phyloP scores from a whole-genome alignment of 495 filamentous ascomycete species.

The Penicillium desertorum region DNA sequence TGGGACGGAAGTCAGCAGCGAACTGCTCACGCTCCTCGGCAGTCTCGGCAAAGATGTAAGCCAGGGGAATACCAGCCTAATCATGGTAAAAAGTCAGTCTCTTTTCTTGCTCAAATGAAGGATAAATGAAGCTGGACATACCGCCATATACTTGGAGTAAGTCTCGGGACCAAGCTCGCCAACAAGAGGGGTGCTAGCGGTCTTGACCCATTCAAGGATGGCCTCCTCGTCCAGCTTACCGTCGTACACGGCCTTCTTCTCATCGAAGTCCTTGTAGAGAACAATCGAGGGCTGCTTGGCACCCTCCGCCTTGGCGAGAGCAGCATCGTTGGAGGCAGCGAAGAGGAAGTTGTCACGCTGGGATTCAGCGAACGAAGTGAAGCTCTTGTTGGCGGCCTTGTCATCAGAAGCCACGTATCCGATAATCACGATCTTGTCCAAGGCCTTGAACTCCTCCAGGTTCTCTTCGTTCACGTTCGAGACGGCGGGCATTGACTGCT shows the following conservation, averaged over 20 bases:
- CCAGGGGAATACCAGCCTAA: constrained; percentile 84
- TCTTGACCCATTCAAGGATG: constrained; percentile 80
- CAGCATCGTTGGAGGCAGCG: constrained; percentile 77
- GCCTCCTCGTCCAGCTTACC: constrained; percentile 74
- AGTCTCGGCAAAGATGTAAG: constrained; percentile 97
- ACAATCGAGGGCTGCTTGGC: constrained; percentile 84
- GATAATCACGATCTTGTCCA: constrained; percentile 94
- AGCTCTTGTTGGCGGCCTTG: constrained; percentile 79
- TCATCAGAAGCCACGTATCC: constrained; percentile 84
- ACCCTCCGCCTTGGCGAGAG: constrained; percentile 83
- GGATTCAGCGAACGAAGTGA: constrained; percentile 74
- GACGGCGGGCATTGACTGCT: constrained; percentile 94
- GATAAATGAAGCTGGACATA: constrained; percentile 38
- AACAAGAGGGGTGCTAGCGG: constrained; percentile 82
- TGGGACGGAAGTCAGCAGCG: constrained; percentile 57
- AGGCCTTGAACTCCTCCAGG: constrained; percentile 92
- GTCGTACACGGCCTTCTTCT: constrained; percentile 83
- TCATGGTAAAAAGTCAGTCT: constrained; percentile 11
- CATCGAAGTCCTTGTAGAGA: constrained; percentile 97
- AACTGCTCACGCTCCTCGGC: constrained; percentile 82
- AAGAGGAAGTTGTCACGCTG: constrained; percentile 92
- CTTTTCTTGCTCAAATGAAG: neutral
- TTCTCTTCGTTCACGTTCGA: constrained; percentile 75
- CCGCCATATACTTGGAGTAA: constrained; percentile 93
- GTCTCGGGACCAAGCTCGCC: constrained; percentile 98